Base-by-base conservation (phyloP, 169 alveolate species). In the Eimeria brunetti region DNA sequence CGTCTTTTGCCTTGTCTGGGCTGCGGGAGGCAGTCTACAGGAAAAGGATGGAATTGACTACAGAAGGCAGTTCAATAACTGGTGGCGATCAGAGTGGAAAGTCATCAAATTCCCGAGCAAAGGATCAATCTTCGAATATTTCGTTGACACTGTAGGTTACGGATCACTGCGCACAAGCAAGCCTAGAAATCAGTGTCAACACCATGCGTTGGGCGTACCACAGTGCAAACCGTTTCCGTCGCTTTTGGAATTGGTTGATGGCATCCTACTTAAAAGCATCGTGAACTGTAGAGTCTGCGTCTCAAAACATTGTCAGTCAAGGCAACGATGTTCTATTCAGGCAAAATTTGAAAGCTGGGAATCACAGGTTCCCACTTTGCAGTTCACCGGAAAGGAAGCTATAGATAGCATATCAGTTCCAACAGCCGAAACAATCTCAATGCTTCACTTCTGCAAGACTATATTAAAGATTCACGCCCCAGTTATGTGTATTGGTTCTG, bases 61-160 rank as follows among this genome's bases (percentile, higher is more conserved):
- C 95, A 97, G 99, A 81, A 98, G 98, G 96, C 98, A 98, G 90
- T 99, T 99, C 97, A 98, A 98, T 62, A 98, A 97, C 97, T 98
- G 99, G 98, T 99, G 99, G 99, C 98, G 98, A 96, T 98, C 98
- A 60, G 98, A 98, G 84, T 98, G 99, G 99, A 98, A 99, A 97
- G 98, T 98, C 67, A 98, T 98, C 95, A 99, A 99, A 96, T 98
- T 98, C 97, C 99, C 99, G 22, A 97, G 99, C 95, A 98, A 98
- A 96, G 99, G 99, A 22, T 98, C 99, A 44, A 98, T 99, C 51
- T 99, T 99, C 95, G 99, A 99, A 96, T 99, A 98, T 96, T 99
- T 94, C 88, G 99, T 98, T 53, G 98, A 98, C 88, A 94, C 96
- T 94, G 98, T 97, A 89, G 97, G 92, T 38, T 44, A 51, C 60